phyloP scores from a whole-genome alignment of 768 basidiomycete genomes.

The Crepidotus variabilis region DNA sequence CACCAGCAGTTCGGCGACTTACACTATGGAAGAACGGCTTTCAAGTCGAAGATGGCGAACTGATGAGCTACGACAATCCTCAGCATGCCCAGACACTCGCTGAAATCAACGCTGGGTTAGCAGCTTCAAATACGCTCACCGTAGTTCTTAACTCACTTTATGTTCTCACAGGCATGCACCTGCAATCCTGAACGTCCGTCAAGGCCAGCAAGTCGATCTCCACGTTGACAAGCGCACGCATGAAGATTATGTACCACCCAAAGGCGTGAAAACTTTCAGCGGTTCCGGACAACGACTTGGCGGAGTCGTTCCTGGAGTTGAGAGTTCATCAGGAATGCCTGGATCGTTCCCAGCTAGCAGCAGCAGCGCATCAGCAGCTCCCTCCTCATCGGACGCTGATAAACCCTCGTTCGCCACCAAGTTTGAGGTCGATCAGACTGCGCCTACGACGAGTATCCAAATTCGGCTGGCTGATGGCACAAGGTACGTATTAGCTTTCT shows the following conservation, averaged over 20 bases:
- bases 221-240: slow-evolving; percentile 21
- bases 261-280: background rate
- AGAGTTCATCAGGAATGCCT: slow-evolving; percentile 39
- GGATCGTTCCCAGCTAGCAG: slow-evolving; percentile 51
- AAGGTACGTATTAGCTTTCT: slow-evolving; percentile 42
- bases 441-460: slow-evolving; percentile 88
- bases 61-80: slow-evolving; percentile 83
- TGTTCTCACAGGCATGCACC: slow-evolving; percentile 63
- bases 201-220: slow-evolving; percentile 83
- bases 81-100: slow-evolving; percentile 62
- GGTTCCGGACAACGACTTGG: slow-evolving; percentile 32
- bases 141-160: background rate
- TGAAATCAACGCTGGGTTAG: slow-evolving; percentile 78
- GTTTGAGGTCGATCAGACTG: slow-evolving; percentile 79
- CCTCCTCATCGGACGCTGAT: slow-evolving; percentile 17
- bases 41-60: slow-evolving; percentile 82
- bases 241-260: background rate
- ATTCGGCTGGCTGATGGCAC: slow-evolving; percentile 90
- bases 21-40: slow-evolving; percentile 96
- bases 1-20: slow-evolving; percentile 65
- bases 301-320: slow-evolving; percentile 54
- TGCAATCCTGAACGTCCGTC: slow-evolving; percentile 64
- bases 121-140: background rate
- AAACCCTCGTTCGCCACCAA: slow-evolving; percentile 39
- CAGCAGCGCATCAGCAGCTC: slow-evolving; percentile 14